Base-by-base conservation (phyloP, 2,329 filamentous ascomycete genomes). In the Alternaria tenuissima region DNA sequence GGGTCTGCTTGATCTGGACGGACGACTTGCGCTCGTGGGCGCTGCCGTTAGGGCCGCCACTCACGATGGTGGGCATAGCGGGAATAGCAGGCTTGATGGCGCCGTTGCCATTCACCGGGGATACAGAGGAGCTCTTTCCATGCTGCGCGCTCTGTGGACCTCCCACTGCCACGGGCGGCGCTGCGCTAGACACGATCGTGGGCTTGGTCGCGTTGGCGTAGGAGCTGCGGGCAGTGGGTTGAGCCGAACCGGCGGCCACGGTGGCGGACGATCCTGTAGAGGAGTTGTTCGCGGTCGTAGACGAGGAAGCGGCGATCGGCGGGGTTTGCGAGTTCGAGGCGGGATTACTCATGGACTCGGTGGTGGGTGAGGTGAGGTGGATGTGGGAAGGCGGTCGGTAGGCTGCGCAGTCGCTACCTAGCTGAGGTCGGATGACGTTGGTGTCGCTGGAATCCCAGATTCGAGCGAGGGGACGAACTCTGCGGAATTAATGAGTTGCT, bases 1-100 rank as follows among this genome's bases (percentile, higher is more conserved):
- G 85, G 76, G 91, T 91, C 70, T 93, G 90, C 79, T 88, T 93
- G 84, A 97, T 97, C 73, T 94, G 96, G 74, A 97, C 91, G 18
- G 94, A 97, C 66, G 89, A 97, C 82, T 96, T 97, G 77, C 93
- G 88, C 76, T 85, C 86, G 83, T 98, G 88, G 76, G 85, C 86
- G 83, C 73, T 82, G 73, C 92, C 92, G 87, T 96, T 95, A 74
- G 85, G 85, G 75, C 85, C 84, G 74, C 84, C 87, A 79, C 86
- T 86, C 64, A 85, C 86, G 69, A 91, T 87, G 65, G 84, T 83
- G 67, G 89, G 85, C 70, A 83, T 80, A 63, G 85, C 53, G 41
- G 60, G 60, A 32, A 62, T 52, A 9, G 60, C 60, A 11, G 60
- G 60, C 52, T 60, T 62, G 57, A 62, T 59, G 48, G 58, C 90